Evolutionary conservation across 108 stramenopile genomes (phyloP), one percentile per base, ranked within the genome.

Genomic region (Schizochytrium sp.): DNA sequence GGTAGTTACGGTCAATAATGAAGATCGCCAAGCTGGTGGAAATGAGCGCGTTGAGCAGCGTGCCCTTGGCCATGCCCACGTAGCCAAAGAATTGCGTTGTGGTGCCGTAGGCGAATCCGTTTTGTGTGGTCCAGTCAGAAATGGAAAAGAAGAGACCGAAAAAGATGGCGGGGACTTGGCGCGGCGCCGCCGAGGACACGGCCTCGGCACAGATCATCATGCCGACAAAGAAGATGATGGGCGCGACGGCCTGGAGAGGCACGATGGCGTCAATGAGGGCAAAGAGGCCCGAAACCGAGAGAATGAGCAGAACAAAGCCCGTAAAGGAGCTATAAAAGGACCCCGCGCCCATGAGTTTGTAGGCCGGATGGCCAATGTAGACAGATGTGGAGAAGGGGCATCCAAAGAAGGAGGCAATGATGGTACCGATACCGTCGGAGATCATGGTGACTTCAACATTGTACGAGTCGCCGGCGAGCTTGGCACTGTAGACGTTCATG

Each of bases 351-450:
- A 91, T 72, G 23, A 87, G 45, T 88, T 95, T 95, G 92, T 95
- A 91, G 60, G 90, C 94, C 18, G 95, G 94, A 83, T 95, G 95
- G 57, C 95, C 95, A 89, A 95, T 93, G 92, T 94, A 94, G 53
- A 95, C 88, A 57, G 93, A 93, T 34, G 94, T 95, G 59, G 94
- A 94, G 76, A 94, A 95, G 5, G 94, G 94, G 57, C 83, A 90
- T 18, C 95, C 95, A 23, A 95, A 92, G 58, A 94, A 87, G 23
- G 93, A 72, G 58, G 92, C 92, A 90, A 95, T 89, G 25, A 92
- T 72, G 34, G 95, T 95, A 58, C 95, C 95, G 58, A 95, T 87
- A 34, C 95, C 95, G 90, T 95, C 95, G n/a, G 60, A 58, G 87
- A 94, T 89, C 94, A 95, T 94, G 47, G 92, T 91, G 87, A 94